Base-by-base conservation (phyloP, 169 alveolate species). In the Babesia bigemina region DNA sequence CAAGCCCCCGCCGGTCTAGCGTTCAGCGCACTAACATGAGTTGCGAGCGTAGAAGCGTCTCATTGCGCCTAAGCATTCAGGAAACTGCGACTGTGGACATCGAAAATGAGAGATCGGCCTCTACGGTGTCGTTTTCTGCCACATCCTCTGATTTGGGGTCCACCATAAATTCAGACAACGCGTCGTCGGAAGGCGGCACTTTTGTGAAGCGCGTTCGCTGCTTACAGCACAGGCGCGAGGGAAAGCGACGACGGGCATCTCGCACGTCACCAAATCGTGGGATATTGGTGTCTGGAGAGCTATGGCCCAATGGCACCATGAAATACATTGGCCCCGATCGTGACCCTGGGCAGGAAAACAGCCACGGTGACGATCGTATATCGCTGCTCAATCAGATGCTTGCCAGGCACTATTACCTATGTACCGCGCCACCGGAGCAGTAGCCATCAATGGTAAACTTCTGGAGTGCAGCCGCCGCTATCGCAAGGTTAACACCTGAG, bases 301-400 rank as follows among this genome's bases (percentile, higher is more conserved):
- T 67, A 17, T 67, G 76, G 76, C 67, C 55, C 45, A 26, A 53
- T 28, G 76, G 76, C 39, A 21, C 76, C 17, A 67, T 67, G 65
- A 17, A 44, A 29, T 52, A 55, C 76, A 67, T 67, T n/a, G 76
- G 76, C 44, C 59, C 76, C 0, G 56, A 39, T 9, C 22, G 0
- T 49, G 55, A 63, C 39, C 8, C 48, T 4, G 50, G 16, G 22
- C 21, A n/a, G 36, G 28, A 2, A 26, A n/a, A 17, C 19, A 61
- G 33, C 10, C 33, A 16, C 17, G 50, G 36, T 4, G n/a, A 10
- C 1, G 39, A 33, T 33, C 39, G 39, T 33, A 2, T 33, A 33
- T 33, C 6, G 2, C 13, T 39, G 70, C 60, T 63, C 44, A 63
- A 24, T 4, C 60, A 47, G 73, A 58, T 63, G 36, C 19, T 63